A percentile compares a stretch with the other conserved stretches of the same genome.
Evolutionary conservation across 1,284 basidiomycete genomes (phyloP).

Genomic region (Cronartium quercuum): DNA sequence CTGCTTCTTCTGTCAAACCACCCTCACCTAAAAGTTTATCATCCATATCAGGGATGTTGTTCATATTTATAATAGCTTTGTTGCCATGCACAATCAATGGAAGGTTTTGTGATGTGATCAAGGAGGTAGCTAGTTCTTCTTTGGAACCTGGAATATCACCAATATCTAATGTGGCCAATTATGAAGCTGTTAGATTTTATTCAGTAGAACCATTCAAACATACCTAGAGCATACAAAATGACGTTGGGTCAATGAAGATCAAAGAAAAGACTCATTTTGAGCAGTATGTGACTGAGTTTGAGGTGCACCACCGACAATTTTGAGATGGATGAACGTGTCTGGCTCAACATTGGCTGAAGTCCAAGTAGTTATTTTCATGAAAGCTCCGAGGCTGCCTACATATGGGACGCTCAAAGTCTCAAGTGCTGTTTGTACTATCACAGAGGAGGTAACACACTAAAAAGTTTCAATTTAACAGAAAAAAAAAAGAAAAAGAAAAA

Average conservation of each 20-base stretch:
- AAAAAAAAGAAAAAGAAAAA: no score
- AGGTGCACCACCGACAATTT: constrained; percentile 46
- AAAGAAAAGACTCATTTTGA: not conserved
- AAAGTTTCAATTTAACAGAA: no score
- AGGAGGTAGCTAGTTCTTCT: constrained; percentile 45
- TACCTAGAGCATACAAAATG: no score
- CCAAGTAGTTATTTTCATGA: no score
- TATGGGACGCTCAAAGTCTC: no score
- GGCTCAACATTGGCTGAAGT: no score
- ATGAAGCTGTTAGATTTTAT: not conserved
- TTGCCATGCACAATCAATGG: constrained; percentile 45
- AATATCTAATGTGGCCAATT: constrained; percentile 53
- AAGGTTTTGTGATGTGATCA: not conserved
- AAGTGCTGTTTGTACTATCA: no score
- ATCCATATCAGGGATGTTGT: constrained; percentile 89
- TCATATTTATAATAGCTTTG: constrained; percentile 67
- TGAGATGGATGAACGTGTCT: no score
- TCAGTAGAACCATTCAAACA: no score
- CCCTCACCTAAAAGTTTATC: constrained; percentile 51
- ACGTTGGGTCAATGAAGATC: no score
- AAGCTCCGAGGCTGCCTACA: no score
- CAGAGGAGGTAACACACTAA: no score
- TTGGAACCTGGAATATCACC: constrained; percentile 77
- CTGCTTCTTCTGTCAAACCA: constrained; percentile 64
- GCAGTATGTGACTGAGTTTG: constrained; percentile 28